Percentiles rank a stretch among this genome's conserved stretches.
phyloP scores from a whole-genome alignment of 305 asterid genomes.

The Stenogyne calaminthoides region DNA sequence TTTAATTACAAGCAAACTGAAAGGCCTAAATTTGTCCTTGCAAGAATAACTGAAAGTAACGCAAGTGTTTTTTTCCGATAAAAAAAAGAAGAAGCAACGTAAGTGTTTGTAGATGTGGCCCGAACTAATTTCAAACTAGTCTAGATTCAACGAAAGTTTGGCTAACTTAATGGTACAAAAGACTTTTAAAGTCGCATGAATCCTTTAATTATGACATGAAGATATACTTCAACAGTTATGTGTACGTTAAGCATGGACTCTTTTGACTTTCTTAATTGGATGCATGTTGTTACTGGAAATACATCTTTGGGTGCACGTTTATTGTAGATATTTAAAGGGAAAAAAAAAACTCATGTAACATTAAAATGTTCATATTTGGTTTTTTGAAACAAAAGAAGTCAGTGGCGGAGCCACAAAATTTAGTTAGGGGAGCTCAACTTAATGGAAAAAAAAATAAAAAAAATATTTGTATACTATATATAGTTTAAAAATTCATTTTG shows the following conservation, averaged over 20 bases:
- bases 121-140: conserved; percentile 8
- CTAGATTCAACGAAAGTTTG: conserved; percentile 2
- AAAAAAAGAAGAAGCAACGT: too few species aligned
- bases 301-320: too few species aligned
- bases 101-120: background rate
- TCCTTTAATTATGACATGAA: background rate
- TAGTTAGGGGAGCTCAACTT: too few species aligned
- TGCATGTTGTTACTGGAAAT: background rate
- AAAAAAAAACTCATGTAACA: too few species aligned
- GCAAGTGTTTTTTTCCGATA: background rate
- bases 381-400: too few species aligned
- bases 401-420: too few species aligned
- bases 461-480: too few species aligned
- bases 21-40: background rate
- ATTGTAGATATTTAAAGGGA: too few species aligned
- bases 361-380: too few species aligned
- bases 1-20: too few species aligned
- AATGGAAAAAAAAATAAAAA: too few species aligned
- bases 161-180: conserved; percentile 36
- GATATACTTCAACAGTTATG: conserved; percentile 1
- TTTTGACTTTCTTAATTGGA: background rate
- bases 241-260: background rate
- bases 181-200: conserved; percentile 23
- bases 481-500: too few species aligned
- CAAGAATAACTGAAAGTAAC: background rate